Evolutionary conservation across 73 alveolate genomes (phyloP), one percentile per base, ranked within the genome.

Genomic region (Paramecium sexaurelia): DNA sequence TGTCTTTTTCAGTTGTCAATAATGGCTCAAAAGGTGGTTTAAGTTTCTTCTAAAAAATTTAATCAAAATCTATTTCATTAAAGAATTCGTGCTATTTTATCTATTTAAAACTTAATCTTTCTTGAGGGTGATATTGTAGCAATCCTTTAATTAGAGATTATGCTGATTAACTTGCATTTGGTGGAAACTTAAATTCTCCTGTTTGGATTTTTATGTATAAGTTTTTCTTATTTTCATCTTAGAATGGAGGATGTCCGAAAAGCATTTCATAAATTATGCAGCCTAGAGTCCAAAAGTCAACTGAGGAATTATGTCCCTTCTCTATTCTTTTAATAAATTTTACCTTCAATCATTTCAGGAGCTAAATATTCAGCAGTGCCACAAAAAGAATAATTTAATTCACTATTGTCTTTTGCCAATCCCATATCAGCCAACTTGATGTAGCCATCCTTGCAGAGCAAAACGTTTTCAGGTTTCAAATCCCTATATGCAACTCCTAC

Each of bases 341-440:
- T 69, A 69, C 85, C 85, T 26, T 92, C 92, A 37, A 95, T 94
- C 97, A 95, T 95, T 61, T 95, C 98, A 47, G 98, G 98, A 9
- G 98, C 98, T 45, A 95, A 85, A 85, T 95, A 95, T 69, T 95
- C 98, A 11, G 37, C 89, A 33, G 89, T 75, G 9, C 90, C 90
- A 41, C 90, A 78, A 45, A 78, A 78, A 17, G 90, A 78, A 20
- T 78, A 78, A 61, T 39, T 29, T 40, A 78, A 41, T 41, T 37
- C 29, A 3, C 29, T 39, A 26, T 84, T 68, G 26, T 85, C 91
- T 84, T 93, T 93, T 39, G 95, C 85, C 26, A 94, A 86, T 33
- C 97, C 97, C 66, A 94, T 87, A 68, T 94, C 97, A 7, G 97
- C 84, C 78, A 94, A 61, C 20, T 92, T 89, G 7, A 88, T 57